Percentiles rank a stretch among this genome's conserved stretches.
phyloP scores from a whole-genome alignment of 164 flowering plant species.

The Protea cynaroides region DNA sequence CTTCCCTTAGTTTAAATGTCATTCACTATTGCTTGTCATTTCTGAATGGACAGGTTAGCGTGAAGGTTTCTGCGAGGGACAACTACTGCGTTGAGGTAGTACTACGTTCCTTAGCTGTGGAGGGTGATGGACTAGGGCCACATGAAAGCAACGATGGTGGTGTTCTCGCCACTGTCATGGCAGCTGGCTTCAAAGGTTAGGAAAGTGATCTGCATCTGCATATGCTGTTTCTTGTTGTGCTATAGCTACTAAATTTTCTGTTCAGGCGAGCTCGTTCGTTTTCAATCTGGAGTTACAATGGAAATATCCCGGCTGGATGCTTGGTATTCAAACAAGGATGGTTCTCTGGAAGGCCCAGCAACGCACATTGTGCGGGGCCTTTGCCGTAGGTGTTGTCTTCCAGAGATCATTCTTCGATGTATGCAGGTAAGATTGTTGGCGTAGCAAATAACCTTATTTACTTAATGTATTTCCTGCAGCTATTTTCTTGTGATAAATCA shows the following conservation, averaged over 20 bases:
- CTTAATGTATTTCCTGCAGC: neutral
- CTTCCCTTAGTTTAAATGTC: neutral
- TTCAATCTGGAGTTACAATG: slow-evolving; percentile 88
- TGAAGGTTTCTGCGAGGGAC: slow-evolving; percentile 52
- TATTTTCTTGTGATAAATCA: neutral
- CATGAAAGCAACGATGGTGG: slow-evolving; percentile 76
- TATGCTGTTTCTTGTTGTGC: neutral
- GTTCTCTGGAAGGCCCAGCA: slow-evolving; percentile 63
- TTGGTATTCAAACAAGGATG: slow-evolving; percentile 71
- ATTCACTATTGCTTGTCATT: slow-evolving; percentile 1
- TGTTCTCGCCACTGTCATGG: slow-evolving; percentile 69
- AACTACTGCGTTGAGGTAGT: slow-evolving; percentile 70
- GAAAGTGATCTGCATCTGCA: neutral
- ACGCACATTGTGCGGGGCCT: slow-evolving; percentile 78
- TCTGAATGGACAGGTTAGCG: slow-evolving; percentile 52
- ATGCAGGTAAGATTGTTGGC: slow-evolving; percentile 63
- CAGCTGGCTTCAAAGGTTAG: slow-evolving; percentile 93
- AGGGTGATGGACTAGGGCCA: slow-evolving; percentile 79
- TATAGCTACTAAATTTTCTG: neutral
- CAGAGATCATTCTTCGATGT: slow-evolving; percentile 82
- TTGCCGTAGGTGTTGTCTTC: slow-evolving; percentile 90
- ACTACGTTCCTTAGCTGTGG: slow-evolving; percentile 75
- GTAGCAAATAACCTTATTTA: neutral
- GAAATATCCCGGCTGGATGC: slow-evolving; percentile 93
- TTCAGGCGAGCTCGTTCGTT: slow-evolving; percentile 81